Base-by-base conservation (phyloP, 2,329 filamentous ascomycete species). In the Fusarium sublunatum region DNA sequence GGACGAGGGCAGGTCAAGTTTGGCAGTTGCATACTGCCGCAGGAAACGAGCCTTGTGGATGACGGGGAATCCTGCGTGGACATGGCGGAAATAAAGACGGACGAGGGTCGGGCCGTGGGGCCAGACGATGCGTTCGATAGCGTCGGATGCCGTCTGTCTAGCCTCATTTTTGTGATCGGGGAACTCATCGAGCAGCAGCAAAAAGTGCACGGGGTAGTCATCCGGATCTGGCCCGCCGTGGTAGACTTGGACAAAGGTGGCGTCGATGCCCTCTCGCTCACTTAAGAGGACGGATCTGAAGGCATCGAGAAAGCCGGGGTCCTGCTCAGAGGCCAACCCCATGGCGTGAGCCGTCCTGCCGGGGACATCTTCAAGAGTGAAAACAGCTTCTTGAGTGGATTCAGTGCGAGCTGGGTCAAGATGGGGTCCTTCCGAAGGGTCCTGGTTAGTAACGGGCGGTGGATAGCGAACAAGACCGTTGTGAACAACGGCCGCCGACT, bases 241-340 rank as follows among this genome's bases (percentile, higher is more conserved):
- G 34, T 76, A 74, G 1, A 81, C 77, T 47, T 81, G 79, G 19
- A 79, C 70, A 43, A 81, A 76, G 44, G 80, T 78, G 56, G 78
- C 79, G 53, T 80, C 79, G 7, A 82, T 73, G 25, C 78, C 77
- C 15, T 76, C 74, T n/a, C 77, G 77, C 43, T 77, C 75, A 39
- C 80, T 81, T 40, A 81, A 69, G 26, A 82, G 76, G 15, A 79
- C 75, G 32, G 80, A 82, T 15, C 80, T 73, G 50, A 83, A 82
- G 10, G 79, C 80, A 34, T 78, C 77, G 5, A 83, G 72, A 8
- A 82, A 73, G 59, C 80, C 75, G 2, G 79, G 75, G 50, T 82
- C 81, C 60, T 83, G 81, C 66, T 83, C 80, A 9, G 75, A 77
- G 2, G 78, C 74, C 12, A 77, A 72, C 0, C 80, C 81, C 71